Conservation (phyloP, 2,329 filamentous ascomycete species). For the Xylaria hypoxylon region DNA sequence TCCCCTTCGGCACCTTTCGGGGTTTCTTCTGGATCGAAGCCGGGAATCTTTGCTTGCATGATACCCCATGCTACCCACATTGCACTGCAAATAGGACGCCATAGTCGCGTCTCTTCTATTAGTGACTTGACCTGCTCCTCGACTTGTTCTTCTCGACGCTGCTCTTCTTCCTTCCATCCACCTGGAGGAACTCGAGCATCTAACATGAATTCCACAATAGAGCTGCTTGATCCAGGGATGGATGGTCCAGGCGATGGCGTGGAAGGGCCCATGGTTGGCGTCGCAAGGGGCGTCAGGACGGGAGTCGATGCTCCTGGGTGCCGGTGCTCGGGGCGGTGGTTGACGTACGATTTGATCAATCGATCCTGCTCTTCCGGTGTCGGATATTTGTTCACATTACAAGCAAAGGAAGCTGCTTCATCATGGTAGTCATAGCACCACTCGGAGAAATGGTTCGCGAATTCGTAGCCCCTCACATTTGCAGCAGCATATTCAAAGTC, state of each 20-base stretch:
- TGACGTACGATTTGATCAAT: constrained; percentile 88
- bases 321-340: constrained; percentile 78
- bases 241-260: constrained; percentile 55
- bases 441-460: constrained; percentile 97
- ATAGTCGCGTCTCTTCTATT: constrained; percentile 82
- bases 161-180: constrained; percentile 71
- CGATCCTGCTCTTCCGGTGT: constrained; percentile 82
- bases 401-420: constrained; percentile 70
- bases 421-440: constrained; percentile 99
- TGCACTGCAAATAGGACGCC: constrained; percentile 88
- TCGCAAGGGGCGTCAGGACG: constrained; percentile 59
- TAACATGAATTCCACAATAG: constrained; percentile 80
- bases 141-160: constrained; percentile 69
- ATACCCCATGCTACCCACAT: constrained; percentile 97
- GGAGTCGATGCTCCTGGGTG: constrained; percentile 64
- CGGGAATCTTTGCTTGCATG: constrained; percentile 89
- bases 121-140: constrained; percentile 78
- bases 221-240: constrained; percentile 57
- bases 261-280: constrained; percentile 50
- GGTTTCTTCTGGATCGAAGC: constrained; percentile 66
- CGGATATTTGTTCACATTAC: constrained; percentile 78
- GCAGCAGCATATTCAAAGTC: constrained; percentile 98
- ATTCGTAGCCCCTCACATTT: constrained; percentile 87
- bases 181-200: constrained; percentile 74
- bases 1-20: constrained; percentile 44